These are phyloP conservation scores for Naganishia albida DNA, from an alignment of 1,284 basidiomycete genomes.

Conservation along the genomic window DNA sequence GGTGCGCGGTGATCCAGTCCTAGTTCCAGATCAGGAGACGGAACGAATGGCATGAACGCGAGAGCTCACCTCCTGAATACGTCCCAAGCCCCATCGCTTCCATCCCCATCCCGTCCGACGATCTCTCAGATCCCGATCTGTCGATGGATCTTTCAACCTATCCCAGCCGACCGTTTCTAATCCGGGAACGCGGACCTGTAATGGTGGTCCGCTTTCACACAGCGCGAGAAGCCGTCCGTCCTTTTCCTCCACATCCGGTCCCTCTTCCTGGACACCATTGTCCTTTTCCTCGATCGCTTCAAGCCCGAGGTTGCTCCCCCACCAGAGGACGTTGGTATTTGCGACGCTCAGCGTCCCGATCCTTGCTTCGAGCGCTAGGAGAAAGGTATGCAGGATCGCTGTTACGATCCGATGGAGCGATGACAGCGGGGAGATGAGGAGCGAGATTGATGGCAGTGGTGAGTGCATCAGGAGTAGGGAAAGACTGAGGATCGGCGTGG, in stretches of 20 bases:
- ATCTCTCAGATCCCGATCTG: conserved; percentile 41
- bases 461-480: conserved; percentile 47
- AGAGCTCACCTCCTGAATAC: conserved; percentile 44
- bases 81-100: conserved; percentile 40
- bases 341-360: conserved; percentile 55
- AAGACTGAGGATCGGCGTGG: conserved; percentile 42
- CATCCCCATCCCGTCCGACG: conserved; percentile 36
- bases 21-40: conserved; percentile 36
- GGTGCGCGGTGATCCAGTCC: conserved; percentile 59
- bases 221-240: conserved; percentile 56
- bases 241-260: conserved; percentile 30
- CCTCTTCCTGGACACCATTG: not conserved
- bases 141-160: conserved; percentile 41
- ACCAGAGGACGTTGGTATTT: conserved; percentile 56
- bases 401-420: conserved; percentile 50
- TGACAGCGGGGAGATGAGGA: conserved; percentile 55
- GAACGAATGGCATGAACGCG: not conserved
- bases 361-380: conserved; percentile 44
- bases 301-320: conserved; percentile 43
- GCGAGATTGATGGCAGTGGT: conserved; percentile 57
- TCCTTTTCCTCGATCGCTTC: conserved; percentile 37
- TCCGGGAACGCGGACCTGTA: conserved; percentile 55
- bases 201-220: conserved; percentile 57
- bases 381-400: conserved; percentile 53
- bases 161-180: conserved; percentile 57